Evolutionary conservation across 148 eudicot genomes (phyloP), one percentile per base, ranked within the genome.

Genomic region (Chenopodium formosanum): DNA sequence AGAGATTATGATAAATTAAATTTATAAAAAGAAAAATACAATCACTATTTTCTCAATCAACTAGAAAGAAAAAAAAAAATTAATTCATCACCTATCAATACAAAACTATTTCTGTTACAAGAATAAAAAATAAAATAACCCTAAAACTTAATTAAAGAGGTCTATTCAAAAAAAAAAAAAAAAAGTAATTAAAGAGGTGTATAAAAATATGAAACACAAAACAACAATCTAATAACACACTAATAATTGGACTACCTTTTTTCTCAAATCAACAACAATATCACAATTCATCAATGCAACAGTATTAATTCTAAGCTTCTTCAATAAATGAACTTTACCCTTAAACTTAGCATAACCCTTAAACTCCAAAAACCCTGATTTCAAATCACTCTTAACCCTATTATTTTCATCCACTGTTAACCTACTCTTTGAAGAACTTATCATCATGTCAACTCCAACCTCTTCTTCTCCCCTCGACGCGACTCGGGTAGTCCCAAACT

Each of bases 351-450:
- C 72, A 64, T 44, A 64, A 22, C 71, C 60, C 29, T 0, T 65
- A 13, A 78, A 46, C n/a, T 47, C 47, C 73, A 78, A 47, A 6
- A 22, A 37, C n/a, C 80, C 80, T 1, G 6, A 50, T 20, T 17
- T 48, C 52, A 89, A 17, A 22, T 85, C 88, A 65, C 27, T 77
- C 13, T 46, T 81, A 27, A 85, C 70, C 79, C 79, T 81, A 40
- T 14, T 32, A 56, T 63, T 53, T 70, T 74, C 79, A 19, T 70
- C 46, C 1, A 44, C 13, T 69, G 48, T 48, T 44, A 50, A 56
- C 37, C 44, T 60, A 23, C 17, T 44, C 12, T 70, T 53, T 4
- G 60, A 44, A n/a, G 82, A 37, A 40, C 79, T 84, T 44, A 83
- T 65, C 40, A 75, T 23, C 23, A 90, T 62, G 4, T 27, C 64